Evolutionary conservation across 2,329 filamentous ascomycete species (phyloP), one percentile per base, ranked within the genome.

Genomic region (Drechslerella dactyloides): DNA sequence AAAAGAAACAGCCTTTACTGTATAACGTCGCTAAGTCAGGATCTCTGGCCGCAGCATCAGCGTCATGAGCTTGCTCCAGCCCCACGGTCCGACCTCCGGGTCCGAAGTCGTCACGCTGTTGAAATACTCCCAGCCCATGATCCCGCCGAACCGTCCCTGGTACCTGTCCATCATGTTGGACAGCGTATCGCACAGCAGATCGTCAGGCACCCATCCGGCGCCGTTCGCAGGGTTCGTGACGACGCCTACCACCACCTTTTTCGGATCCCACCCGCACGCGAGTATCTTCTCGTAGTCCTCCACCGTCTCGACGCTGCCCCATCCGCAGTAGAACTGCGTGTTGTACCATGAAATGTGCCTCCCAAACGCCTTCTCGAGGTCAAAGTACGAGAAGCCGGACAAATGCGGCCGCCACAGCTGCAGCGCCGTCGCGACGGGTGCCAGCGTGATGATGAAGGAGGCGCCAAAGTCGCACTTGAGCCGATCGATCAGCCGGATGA

Each of bases 61-160:
- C 52, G 81, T 87, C 75, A 83, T 87, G 55, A 85, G 87, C 77
- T 84, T 81, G 19, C 81, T 87, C 48, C 85, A 86, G 79, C 80
- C 81, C 77, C 79, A 83, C 56, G 81, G 80, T 8, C 76, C 79
- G 11, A 78, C 77, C 15, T 77, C 76, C 19, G 50, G 48, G 3
- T 58, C 55, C 19, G 56, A 35, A 33, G 51, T 65, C 15, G 68
- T 72, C 4, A 72, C 53, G 44, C 68, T 72, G 27, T 96, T 96
- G 81, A 93, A 96, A 78, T 94, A 96, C 81, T 97, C 93, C 93
- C 93, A 97, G 1, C 91, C 91, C 87, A 94, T 94, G 5, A 97
- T 87, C 0, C 93, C 93, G 0, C 92, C 93, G 78, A 96, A 72
- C 33, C 4, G 56, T 10, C 62, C 60, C 5, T 53, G 30, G 24